Evolutionary conservation across 73 alveolate genomes (phyloP).

Genomic region (Blepharisma stoltei): DNA sequence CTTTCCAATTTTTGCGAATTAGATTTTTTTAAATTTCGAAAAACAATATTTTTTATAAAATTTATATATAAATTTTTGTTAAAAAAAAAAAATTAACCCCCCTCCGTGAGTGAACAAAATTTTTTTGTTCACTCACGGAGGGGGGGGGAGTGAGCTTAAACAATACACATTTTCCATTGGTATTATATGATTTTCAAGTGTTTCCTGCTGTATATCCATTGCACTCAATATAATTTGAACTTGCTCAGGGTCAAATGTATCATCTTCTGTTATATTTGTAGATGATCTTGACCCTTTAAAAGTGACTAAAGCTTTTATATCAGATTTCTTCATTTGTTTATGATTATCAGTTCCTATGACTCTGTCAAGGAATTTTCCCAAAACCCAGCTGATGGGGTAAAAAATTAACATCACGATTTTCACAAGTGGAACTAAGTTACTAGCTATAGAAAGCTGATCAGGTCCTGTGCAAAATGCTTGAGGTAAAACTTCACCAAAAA

Average conservation of each 20-base stretch:
- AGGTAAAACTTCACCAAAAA: slow-evolving; percentile 94
- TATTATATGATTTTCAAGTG: neutral
- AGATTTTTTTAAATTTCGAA: too few relatives aligned
- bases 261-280: neutral
- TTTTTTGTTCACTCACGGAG: too few relatives aligned
- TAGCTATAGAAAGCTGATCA: slow-evolving; percentile 75
- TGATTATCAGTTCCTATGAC: slow-evolving; percentile 45
- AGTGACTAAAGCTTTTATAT: too few relatives aligned
- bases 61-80: too few relatives aligned
- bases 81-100: too few relatives aligned
- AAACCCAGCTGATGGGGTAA: slow-evolving; percentile 57
- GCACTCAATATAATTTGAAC: slow-evolving; percentile 10
- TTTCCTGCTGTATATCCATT: slow-evolving; percentile 1
- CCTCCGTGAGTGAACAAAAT: too few relatives aligned
- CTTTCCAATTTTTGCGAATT: too few relatives aligned
- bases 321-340: too few relatives aligned
- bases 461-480: slow-evolving; percentile 96
- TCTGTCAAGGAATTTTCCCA: slow-evolving; percentile 62
- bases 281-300: too few relatives aligned
- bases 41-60: too few relatives aligned
- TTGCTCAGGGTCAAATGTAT: neutral
- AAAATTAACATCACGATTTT: slow-evolving; percentile 43
- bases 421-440: slow-evolving; percentile 77
- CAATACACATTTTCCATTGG: neutral
- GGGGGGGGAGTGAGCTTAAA: too few relatives aligned